Conservation (phyloP, 768 basidiomycete genomes). For the Termitomyces sp. region DNA sequence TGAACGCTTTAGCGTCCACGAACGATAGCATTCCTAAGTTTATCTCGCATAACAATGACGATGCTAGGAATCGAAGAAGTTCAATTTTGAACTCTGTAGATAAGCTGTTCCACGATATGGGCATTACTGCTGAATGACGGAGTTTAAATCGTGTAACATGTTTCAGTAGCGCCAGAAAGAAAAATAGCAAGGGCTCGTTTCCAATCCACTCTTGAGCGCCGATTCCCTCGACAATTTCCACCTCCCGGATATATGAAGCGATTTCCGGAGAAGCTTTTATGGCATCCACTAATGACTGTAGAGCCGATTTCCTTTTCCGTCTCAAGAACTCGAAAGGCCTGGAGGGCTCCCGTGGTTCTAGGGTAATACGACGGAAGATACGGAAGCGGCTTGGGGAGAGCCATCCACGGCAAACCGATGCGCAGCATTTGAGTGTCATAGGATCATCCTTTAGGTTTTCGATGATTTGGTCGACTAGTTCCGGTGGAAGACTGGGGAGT, state of each 20-base stretch:
- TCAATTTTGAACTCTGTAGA: conserved; percentile 14
- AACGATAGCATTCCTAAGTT: conserved; percentile 21
- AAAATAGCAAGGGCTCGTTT: conserved; percentile 17
- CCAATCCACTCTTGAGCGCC: conserved; percentile 21
- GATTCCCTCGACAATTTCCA: conserved; percentile 24
- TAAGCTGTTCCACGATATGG: conserved; percentile 20
- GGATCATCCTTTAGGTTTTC: conserved; percentile 23
- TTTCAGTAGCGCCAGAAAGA: conserved; percentile 17
- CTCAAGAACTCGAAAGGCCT: neutral
- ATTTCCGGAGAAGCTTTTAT: conserved; percentile 16
- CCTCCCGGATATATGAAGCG: conserved; percentile 19
- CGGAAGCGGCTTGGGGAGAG: conserved; percentile 22
- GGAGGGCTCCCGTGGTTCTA: conserved; percentile 18
- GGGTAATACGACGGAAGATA: conserved; percentile 22
- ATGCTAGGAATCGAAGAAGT: conserved; percentile 17
- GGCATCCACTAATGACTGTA: conserved; percentile 19
- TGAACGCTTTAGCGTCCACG: conserved; percentile 13
- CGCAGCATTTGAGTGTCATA: conserved; percentile 20
- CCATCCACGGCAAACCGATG: conserved; percentile 27
- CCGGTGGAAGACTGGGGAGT: conserved; percentile 22
- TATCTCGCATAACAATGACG: conserved; percentile 20
- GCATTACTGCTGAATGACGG: conserved; percentile 19
- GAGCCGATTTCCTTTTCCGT: neutral
- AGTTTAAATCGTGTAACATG: conserved; percentile 23
- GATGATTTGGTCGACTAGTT: conserved; percentile 26